Base-by-base conservation (phyloP, 2,329 filamentous ascomycete species). In the Aspergillus fischeri region DNA sequence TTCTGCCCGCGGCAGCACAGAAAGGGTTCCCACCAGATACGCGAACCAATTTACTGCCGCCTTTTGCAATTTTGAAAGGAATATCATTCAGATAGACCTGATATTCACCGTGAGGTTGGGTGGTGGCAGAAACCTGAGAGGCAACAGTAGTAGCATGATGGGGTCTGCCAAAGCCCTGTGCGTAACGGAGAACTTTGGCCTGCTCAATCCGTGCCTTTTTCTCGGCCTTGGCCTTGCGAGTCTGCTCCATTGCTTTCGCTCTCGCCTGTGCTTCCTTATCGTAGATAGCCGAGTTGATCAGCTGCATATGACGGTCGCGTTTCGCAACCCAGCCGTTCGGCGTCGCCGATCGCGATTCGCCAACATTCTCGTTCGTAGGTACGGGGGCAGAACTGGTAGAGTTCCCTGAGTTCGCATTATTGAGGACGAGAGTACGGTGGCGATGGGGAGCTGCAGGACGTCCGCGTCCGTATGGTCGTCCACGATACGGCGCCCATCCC, bases 1-100 rank as follows among this genome's bases (percentile, higher is more conserved):
- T 67, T 53, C 52, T 60, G 52, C 55, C 25, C 28, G 52, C 44
- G 51, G 9, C 24, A 45, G 50, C 24, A 45, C 52, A 51, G 53
- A 42, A 27, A 59, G 53, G 50, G 56, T 53, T 70, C 83, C 80
- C 77, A 94, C 91, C 88, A 67, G 85, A 81, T 59, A 87, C 75
- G 69, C 88, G 88, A 60, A 90, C 80, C 44, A 96, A 83, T 76
- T 95, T 96, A 80, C 90, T 92, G 64, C 92, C 91, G 63, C 89
- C 87, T 62, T 88, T 85, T 20, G 84, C 80, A 41, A 96, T 85
- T 56, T 81, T 80, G 70, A 94, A 96, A 28, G 83, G 83, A 53
- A 93, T 85, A 65, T 87, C 89, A 54, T 90, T 82, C 52, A 95
- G 81, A 21, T 79, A 73, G 49, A 95, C 80, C 66, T 90, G 85